These are phyloP conservation scores for Raffaelea arxii DNA, from an alignment of 2,329 filamentous ascomycete genomes.

Conservation along the genomic window DNA sequence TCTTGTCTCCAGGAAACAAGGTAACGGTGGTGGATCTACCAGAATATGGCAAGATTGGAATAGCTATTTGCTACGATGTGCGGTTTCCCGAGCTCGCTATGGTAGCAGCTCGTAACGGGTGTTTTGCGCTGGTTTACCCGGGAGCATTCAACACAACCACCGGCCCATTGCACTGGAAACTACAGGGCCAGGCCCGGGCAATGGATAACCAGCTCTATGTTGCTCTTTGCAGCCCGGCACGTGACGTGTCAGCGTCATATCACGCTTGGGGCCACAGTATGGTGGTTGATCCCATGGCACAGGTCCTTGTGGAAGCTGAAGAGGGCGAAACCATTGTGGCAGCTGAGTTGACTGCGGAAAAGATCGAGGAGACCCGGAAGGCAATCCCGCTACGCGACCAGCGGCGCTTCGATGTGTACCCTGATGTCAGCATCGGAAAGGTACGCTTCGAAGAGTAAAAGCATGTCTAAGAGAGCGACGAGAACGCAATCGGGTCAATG, in stretches of 20 bases:
- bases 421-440: slow-evolving; percentile 65
- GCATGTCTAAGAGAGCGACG: too few species aligned
- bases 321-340: slow-evolving; percentile 69
- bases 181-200: slow-evolving; percentile 68
- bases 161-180: slow-evolving; percentile 81
- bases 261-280: slow-evolving; percentile 89
- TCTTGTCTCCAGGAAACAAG: slow-evolving; percentile 75
- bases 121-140: slow-evolving; percentile 82
- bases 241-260: slow-evolving; percentile 68
- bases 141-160: slow-evolving; percentile 97
- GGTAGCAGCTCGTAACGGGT: slow-evolving; percentile 76
- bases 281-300: slow-evolving; percentile 78
- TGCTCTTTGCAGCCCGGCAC: slow-evolving; percentile 80
- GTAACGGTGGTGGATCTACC: slow-evolving; percentile 79
- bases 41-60: slow-evolving; percentile 75
- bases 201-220: slow-evolving; percentile 84
- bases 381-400: slow-evolving; percentile 79
- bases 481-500: too few species aligned
- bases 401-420: slow-evolving; percentile 90
- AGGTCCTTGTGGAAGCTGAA: slow-evolving; percentile 68
- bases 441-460: slow-evolving; percentile 13
- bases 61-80: slow-evolving; percentile 97
- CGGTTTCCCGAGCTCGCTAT: slow-evolving; percentile 91
- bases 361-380: slow-evolving; percentile 65
- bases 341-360: slow-evolving; percentile 57